Conservation (phyloP, 345 rosid species). For the Murraya paniculata region DNA sequence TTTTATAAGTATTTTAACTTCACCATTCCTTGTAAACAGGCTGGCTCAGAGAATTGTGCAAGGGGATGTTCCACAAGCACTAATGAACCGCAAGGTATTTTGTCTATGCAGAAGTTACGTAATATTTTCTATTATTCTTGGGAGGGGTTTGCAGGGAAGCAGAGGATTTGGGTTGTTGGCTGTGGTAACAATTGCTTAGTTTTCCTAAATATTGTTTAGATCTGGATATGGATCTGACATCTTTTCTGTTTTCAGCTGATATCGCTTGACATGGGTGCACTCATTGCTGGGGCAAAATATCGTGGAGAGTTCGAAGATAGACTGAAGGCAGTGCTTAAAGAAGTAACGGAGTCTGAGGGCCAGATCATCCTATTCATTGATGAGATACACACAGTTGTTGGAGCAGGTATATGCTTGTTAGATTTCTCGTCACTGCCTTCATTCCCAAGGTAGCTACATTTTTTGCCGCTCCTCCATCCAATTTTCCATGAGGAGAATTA, state of each 20-base stretch:
- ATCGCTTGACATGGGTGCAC: slow-evolving; percentile 99
- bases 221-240: slow-evolving; percentile 13
- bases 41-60: slow-evolving; percentile 99
- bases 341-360: slow-evolving; percentile 96
- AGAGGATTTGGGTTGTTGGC: too few species aligned
- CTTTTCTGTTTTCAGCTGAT: slow-evolving; percentile 53
- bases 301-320: slow-evolving; percentile 99
- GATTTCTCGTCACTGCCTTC: background rate
- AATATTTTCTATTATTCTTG: background rate
- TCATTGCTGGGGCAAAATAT: slow-evolving; percentile 97
- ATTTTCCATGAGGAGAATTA: background rate
- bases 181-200: background rate
- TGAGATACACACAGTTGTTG: slow-evolving; percentile 99
- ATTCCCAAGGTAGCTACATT: background rate
- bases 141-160: background rate
- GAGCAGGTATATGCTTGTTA: slow-evolving; percentile 65
- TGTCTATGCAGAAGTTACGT: slow-evolving; percentile 7
- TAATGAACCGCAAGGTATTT: slow-evolving; percentile 91
- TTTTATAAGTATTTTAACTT: background rate
- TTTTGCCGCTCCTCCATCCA: too few species aligned
- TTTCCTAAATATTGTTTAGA: background rate
- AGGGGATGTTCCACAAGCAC: slow-evolving; percentile 99
- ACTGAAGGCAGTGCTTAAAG: slow-evolving; percentile 92
- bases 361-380: slow-evolving; percentile 90
- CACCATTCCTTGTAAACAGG: slow-evolving; percentile 39